Base-by-base conservation (phyloP, 2,329 filamentous ascomycete genomes). In the Stachybotrys chlorohalonatus region DNA sequence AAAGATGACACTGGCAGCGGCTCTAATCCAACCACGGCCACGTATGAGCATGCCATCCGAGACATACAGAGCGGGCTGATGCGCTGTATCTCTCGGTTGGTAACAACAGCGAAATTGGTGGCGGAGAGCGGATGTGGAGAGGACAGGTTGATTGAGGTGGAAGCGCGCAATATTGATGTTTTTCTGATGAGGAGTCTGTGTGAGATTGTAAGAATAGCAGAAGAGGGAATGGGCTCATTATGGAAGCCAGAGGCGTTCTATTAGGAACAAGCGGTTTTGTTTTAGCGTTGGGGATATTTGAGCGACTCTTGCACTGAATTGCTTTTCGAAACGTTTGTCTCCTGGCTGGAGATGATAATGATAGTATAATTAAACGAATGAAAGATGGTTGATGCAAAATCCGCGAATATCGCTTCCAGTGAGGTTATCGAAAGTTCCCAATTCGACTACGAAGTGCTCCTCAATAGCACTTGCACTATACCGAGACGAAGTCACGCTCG, bases 51-150 rank as follows among this genome's bases (percentile, higher is more conserved):
- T 13, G 65, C 70, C 1, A 65, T 78, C 52, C 66, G 70, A 13
- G 74, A 75, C 30, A 68, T 84, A 1, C 77, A 79, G 36, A 64
- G 70, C 1, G 80, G 78, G 0, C 67, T 84, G 16, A 68, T 74
- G 48, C 70, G 69, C 48, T 83, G 80, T 62, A 76, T 83, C 55
- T 70, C 70, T 2, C 66, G 76, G 15, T 67, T 84, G 2, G 73
- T 83, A 0, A 69, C 73, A 3, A 81, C 79, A 5, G 72, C 82
- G 11, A 68, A 63, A 55, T 62, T 71, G 53, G 69, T 70, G 62
- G 60, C 68, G 1, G 67, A 68, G 39, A 63, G 61, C 11, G 66
- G 63, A 3, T 52, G 55, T 6, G 59, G 54, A 0, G 66, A 70
- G 31, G 68, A 71, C 16, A 59, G 60, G 16, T 55, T 67, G 50